Evolutionary conservation across 331 rosid genomes (phyloP).

Genomic region (Malus hybrid): DNA sequence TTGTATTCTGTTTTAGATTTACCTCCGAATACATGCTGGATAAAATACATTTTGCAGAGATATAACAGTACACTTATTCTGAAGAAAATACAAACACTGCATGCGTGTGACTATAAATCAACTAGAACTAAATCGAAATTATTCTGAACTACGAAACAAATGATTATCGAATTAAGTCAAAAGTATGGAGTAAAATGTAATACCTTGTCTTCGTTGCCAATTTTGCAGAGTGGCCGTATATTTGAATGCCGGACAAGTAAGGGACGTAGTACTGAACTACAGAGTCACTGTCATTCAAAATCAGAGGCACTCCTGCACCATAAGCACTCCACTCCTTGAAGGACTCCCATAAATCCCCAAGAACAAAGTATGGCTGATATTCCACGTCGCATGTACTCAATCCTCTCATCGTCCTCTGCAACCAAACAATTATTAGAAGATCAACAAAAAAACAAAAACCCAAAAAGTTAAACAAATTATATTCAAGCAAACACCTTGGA

Average conservation of each 20-base stretch:
- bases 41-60: background rate
- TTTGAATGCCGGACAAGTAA: conserved; percentile 75
- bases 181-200: background rate
- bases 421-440: background rate
- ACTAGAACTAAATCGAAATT: background rate
- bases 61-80: background rate
- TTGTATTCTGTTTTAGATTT: background rate
- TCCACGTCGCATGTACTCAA: conserved; percentile 38
- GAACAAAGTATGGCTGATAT: conserved; percentile 60
- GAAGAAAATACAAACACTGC: background rate
- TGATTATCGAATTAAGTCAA: background rate
- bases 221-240: conserved; percentile 40
- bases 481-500: conserved; percentile 38
- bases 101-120: background rate
- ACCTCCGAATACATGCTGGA: background rate
- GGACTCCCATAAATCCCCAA: conserved; percentile 80
- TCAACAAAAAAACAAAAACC: background rate
- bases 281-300: conserved; percentile 54
- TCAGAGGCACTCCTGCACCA: conserved; percentile 88
- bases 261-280: conserved; percentile 88
- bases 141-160: background rate
- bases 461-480: background rate
- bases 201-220: conserved; percentile 52
- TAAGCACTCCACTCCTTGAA: conserved; percentile 93
- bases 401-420: conserved; percentile 54